Evolutionary conservation across 805 yeast species (phyloP), one percentile per base, ranked within the genome.

Genomic region (Candida maesae): DNA sequence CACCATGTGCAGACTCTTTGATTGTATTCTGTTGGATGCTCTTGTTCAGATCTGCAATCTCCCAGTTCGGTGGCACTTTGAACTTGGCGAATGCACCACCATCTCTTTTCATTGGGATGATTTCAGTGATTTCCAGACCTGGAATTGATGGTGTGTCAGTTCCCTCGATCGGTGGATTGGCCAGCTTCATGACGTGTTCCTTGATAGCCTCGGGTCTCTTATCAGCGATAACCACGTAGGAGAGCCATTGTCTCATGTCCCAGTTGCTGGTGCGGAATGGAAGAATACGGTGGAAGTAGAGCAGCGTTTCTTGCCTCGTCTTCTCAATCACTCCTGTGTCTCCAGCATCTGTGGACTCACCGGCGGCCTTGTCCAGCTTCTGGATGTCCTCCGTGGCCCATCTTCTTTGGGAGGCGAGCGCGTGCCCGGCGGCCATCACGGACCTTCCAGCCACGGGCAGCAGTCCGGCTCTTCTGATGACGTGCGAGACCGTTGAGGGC

Each of bases 81-180:
- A 83, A 83, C 49, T 82, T 83, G 27, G 87, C 93, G 70, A 91
- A 90, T 2, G 88, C 96, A 33, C 98, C 98, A 38, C 97, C 96
- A 56, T 93, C 99, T 45, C 95, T 70, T 42, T 68, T 70, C 41
- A 90, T 74, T 0, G 93, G 84, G 24, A 81, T 76, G 23, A 87
- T 71, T 2, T 80, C 79, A 6, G 74, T 68, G 36, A 87, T 66
- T 21, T 70, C 63, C 18, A 80, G 43, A 2, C 66, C 69, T 31
- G 61, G 60, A n/a, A 69, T 61, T 2, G 70, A 66, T 16, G 55
- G 57, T 3, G n/a, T 19, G 2, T 52, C 58, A 16, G 51, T 44
- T 4, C 33, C 41, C 28, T 31, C 42, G 2, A 47, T 47, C 5
- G 50, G 49, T 6, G 74, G 68, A 26, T 67, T 63, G 0, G 78